Base-by-base conservation (phyloP, 208 protist species). In the Naegleria fowleri region DNA sequence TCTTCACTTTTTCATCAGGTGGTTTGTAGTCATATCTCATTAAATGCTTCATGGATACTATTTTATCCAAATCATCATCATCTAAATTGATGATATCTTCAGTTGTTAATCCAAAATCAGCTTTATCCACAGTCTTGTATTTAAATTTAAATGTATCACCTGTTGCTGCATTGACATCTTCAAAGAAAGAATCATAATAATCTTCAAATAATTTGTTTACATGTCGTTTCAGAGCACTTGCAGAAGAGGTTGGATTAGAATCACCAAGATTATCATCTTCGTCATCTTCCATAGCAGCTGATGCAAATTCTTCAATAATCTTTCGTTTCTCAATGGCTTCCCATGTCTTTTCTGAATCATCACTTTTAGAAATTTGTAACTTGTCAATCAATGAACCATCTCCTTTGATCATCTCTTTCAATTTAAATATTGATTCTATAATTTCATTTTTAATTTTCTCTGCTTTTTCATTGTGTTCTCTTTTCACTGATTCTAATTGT, bases 11-110 rank as follows among this genome's bases (percentile, higher is more conserved):
- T 15, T 87, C 38, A 51, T 51, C 41, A 25, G 39, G 19, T 87
- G 6, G 16, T 5, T 51, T 40, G 2, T 22, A 40, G 52, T 87
- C 40, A n/a, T 87, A 87, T 87, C 83, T 87, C 15, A 33, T 48
- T 15, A 87, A 29, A 51, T 52, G 19, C 5, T 41, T 52, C 16
- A 87, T 41, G 16, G 83, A 39, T 33, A 87, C 33, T 22, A 87
- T n/a, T 51, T 87, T 0, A 33, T 87, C 83, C 83, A 87, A 87
- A 52, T 87, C 83, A 29, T 87, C 83, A 87, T 87, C 83, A 0
- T 87, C 83, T 15, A 87, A 15, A 19, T 40, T 38, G 29, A 87
- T 22, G 9, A 87, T 87, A 87, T 87, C 83, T 16, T 40, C 22
- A 87, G 38, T 19, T 29, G 83, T 48, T 33, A 87, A 87, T 40